Base-by-base conservation (phyloP, 176 grass and related monocot genomes). In the Triticum turgidum region DNA sequence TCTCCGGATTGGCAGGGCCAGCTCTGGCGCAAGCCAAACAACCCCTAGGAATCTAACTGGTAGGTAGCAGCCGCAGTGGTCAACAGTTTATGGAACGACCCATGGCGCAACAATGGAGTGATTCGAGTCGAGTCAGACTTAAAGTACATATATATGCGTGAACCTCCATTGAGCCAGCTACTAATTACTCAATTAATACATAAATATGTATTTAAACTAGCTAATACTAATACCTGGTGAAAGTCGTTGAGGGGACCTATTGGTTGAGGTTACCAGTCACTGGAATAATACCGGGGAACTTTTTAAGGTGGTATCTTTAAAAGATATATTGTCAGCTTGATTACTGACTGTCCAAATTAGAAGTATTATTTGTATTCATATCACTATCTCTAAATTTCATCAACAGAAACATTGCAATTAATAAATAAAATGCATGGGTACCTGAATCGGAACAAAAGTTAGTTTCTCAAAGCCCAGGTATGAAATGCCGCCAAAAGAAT, bases 381-480 rank as follows among this genome's bases (percentile, higher is more conserved):
- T 34, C 77, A 45, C 24, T 81, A 42, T 27, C 45, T 51, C 9
- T 47, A 74, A 78, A 77, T 75, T 9, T 27, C 58, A 76, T 44
- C 2, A 7, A 66, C 12, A 62, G 47, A 74, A 79, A 92, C 29
- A 79, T 45, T 41, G 65, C 7, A 87, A 32, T 32, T 32, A 32
- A 61, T 24, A 58, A 87, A 63, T 59, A 34, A 65, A 87, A 83
- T 59, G 61, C 18, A 59, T 61, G 41, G 18, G n/a, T 94, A 98
- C 96, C 93, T 95, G 93, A 86, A 98, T 95, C 6, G 96, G 96
- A 75, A 95, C 96, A 92, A 98, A 98, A 54, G 96, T 94, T 82
- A 98, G 76, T 85, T 91, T 98, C 71, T 98, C 96, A 87, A 98
- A 98, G 81, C 91, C 96, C 85, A 95, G 87, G 84, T 94, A 98